Evolutionary conservation across 768 basidiomycete genomes (phyloP), one percentile per base, ranked within the genome.

Genomic region (Lactifluus subvellereus): DNA sequence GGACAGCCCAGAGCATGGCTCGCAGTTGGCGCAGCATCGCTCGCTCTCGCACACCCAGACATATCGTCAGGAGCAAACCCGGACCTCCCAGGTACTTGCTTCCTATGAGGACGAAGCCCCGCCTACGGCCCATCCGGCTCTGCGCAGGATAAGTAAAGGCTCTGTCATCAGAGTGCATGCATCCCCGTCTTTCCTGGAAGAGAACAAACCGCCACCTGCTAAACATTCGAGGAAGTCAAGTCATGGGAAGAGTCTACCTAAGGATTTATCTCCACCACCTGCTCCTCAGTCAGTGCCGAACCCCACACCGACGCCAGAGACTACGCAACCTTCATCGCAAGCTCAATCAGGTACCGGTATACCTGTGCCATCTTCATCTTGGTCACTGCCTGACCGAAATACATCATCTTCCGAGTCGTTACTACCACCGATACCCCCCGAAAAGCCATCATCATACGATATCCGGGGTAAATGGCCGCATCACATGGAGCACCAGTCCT

Each of bases 41-140:
- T 37, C 57, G 20, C 1, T 53, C 16, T 42, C 49, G 8, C 62
- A 43, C 32, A 20, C 57, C 32, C 47, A 20, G 48, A 6, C 53
- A 35, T 16, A 43, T 47, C 20, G 48, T 16, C 57, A 64, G 40
- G 62, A 63, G 14, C 57, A 59, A 33, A 27, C n/a, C 9, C 40
- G 35, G 30, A 32, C 57, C 4, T 33, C 48, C 18, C 53, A 45
- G n/a, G 14, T 16, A 37, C 33, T 4, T 30, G 22, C n/a, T 14
- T 30, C 58, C 18, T 64, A 64, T 38, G 63, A 55, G 27, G 54
- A 64, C 45, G 58, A 64, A 38, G 53, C 58, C 40, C 63, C 63
- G 47, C 63, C 63, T n/a, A 2, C 10, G 1, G 54, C 59, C 6
- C 58, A 64, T 22, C 63, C 63, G 10, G 54, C 63, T 30, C 43